Conservation (phyloP, 208 protist genomes). For the Hexamita inflata region DNA sequence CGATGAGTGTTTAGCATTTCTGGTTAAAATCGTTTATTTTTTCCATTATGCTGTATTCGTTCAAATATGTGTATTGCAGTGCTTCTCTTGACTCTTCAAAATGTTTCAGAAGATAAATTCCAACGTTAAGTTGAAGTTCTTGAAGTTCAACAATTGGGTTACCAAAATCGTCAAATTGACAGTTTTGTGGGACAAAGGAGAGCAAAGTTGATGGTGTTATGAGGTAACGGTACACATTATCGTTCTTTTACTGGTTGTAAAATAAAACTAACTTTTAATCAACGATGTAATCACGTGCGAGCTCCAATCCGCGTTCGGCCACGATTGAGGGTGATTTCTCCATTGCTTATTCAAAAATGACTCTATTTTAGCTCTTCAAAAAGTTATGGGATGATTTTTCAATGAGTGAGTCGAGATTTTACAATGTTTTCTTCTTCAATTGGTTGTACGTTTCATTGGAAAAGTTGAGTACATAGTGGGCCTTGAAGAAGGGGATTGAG, state of each 20-base stretch:
- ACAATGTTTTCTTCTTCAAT: not conserved
- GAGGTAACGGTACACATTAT: no score
- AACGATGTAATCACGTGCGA: not conserved
- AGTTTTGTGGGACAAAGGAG: not conserved
- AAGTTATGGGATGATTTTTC: not conserved
- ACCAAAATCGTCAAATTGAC: not conserved
- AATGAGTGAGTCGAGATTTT: no score
- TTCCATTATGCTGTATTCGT: no score
- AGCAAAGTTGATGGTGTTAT: not conserved
- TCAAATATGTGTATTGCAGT: no score
- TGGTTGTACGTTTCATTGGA: not conserved
- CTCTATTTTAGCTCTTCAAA: slow-evolving; percentile 9
- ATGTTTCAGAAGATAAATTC: no score
- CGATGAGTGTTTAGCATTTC: not conserved
- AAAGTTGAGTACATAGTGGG: not conserved
- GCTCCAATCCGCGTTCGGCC: not conserved
- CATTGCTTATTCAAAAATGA: not conserved
- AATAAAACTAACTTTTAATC: not conserved
- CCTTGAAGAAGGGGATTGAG: not conserved
- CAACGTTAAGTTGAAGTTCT: no score
- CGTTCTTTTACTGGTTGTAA: not conserved
- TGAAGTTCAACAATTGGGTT: not conserved
- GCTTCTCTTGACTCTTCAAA: no score
- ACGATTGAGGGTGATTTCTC: not conserved
- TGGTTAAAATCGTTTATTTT: not conserved